Conservation (phyloP, 2,329 filamentous ascomycete species). For the Sclerotinia spermophila region DNA sequence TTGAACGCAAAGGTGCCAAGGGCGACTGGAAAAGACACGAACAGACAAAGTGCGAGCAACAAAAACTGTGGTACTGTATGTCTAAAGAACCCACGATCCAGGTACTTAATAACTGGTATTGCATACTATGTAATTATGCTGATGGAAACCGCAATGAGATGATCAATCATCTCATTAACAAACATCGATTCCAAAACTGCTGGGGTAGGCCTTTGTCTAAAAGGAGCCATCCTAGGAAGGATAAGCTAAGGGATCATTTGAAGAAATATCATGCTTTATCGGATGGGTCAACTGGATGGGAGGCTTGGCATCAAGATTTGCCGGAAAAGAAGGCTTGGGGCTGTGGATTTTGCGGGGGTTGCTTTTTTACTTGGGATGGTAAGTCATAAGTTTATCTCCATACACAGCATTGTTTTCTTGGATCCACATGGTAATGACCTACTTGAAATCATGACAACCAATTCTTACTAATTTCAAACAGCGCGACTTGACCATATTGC, state of each 20-base stretch:
- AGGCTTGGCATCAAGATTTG: conserved; percentile 24
- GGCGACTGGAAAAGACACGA: conserved; percentile 31
- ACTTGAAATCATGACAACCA: not conserved
- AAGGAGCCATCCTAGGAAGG: conserved; percentile 25
- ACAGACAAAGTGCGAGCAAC: conserved; percentile 27
- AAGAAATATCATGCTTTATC: conserved; percentile 24
- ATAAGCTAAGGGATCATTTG: conserved; percentile 30
- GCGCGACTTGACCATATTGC: conserved; percentile 28
- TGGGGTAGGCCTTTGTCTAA: conserved; percentile 15
- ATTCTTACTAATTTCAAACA: conserved; percentile 11
- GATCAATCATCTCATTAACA: conserved; percentile 20
- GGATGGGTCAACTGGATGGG: conserved; percentile 22
- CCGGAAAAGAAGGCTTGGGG: conserved; percentile 29
- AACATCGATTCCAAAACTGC: conserved; percentile 27
- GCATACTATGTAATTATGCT: conserved; percentile 23
- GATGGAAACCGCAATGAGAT: conserved; percentile 21
- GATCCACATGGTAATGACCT: not conserved
- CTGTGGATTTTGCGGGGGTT: conserved; percentile 29
- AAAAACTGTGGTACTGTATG: conserved; percentile 29
- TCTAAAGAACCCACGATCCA: conserved; percentile 18
- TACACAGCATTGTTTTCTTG: not conserved
- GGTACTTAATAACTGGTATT: conserved; percentile 20
- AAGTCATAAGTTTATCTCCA: conserved; percentile 9
- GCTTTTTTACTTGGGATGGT: conserved; percentile 29
- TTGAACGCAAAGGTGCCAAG: conserved; percentile 22